phyloP scores from a whole-genome alignment of 441 rosid species.

The Erodium texanum region DNA sequence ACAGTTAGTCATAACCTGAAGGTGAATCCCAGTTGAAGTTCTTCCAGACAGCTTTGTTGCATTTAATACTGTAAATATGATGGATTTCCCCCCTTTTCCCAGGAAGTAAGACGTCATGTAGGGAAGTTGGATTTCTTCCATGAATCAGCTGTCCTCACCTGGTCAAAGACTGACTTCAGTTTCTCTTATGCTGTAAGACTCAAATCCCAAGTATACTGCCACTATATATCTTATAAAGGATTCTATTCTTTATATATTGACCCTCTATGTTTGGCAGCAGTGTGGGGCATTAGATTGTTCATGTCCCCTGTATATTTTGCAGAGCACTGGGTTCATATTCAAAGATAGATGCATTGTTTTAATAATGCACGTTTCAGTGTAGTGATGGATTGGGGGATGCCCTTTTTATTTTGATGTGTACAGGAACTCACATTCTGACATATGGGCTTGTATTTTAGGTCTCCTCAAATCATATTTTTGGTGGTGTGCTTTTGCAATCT shows the following conservation, averaged over 20 bases:
- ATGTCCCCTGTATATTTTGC: background rate
- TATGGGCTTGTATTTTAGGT: slow-evolving; percentile 34
- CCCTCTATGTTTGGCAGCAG: background rate
- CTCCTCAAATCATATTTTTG: slow-evolving; percentile 47
- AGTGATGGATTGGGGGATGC: slow-evolving; percentile 14
- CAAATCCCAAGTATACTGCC: slow-evolving; percentile 6
- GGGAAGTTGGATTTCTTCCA: slow-evolving; percentile 58
- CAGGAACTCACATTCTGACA: background rate
- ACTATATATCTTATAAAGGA: background rate
- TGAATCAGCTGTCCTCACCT: slow-evolving; percentile 75
- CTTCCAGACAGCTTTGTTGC: slow-evolving; percentile 9
- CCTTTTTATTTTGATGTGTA: background rate
- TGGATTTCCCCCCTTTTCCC: slow-evolving; percentile 11
- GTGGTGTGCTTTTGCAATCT: slow-evolving; percentile 76
- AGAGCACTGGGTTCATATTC: background rate
- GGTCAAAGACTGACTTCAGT: slow-evolving; percentile 65
- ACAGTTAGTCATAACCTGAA: slow-evolving; percentile 73
- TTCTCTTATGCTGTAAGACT: slow-evolving; percentile 66
- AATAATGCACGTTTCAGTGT: background rate
- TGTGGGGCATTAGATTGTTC: background rate
- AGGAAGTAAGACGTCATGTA: slow-evolving; percentile 55
- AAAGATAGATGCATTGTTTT: background rate
- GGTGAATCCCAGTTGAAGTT: slow-evolving; percentile 27
- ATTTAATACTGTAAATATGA: slow-evolving; percentile 10
- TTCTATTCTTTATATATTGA: background rate